Evolutionary conservation across 2,329 filamentous ascomycete genomes (phyloP).

Genomic region (Knufia fluminis): DNA sequence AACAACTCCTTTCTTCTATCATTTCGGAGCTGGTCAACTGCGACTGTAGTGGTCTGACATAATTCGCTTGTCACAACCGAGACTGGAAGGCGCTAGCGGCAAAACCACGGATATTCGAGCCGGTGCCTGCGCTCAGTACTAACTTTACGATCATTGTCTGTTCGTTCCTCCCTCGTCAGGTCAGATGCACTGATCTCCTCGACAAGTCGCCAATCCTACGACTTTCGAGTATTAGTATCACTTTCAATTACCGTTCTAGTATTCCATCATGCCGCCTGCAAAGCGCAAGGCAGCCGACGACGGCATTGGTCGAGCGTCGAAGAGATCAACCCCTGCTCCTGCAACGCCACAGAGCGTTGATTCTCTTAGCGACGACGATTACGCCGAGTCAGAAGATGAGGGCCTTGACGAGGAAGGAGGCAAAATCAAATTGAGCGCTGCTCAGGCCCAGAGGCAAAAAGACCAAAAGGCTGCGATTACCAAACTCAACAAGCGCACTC

Average conservation of each 20-base stretch:
- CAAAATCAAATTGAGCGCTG: conserved; percentile 40
- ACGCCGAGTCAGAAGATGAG: conserved; percentile 44
- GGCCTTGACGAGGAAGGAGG: conserved; percentile 28
- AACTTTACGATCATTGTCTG: background rate
- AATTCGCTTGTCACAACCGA: too few relatives aligned
- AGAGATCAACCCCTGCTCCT: conserved; percentile 39
- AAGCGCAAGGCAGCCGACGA: conserved; percentile 38
- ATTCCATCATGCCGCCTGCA: conserved; percentile 29
- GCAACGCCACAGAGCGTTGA: conserved; percentile 34
- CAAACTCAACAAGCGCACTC: conserved; percentile 20
- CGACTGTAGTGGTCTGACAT: too few relatives aligned
- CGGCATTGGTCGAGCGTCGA: conserved; percentile 36
- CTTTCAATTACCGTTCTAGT: background rate
- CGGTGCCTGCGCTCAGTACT: background rate
- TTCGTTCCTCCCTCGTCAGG: background rate
- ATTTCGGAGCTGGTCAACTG: too few relatives aligned
- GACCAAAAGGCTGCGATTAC: conserved; percentile 45
- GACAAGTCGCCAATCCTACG: background rate
- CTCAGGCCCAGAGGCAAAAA: conserved; percentile 30
- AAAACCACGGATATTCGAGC: background rate
- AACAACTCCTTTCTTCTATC: too few relatives aligned
- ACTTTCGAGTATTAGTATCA: conserved; percentile 2
- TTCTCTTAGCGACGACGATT: conserved; percentile 49
- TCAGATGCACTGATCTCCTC: conserved; percentile 6
- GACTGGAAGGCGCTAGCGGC: conserved; percentile 20